phyloP scores from a whole-genome alignment of 495 filamentous ascomycete species.

The Barbatosphaeria neglecta region DNA sequence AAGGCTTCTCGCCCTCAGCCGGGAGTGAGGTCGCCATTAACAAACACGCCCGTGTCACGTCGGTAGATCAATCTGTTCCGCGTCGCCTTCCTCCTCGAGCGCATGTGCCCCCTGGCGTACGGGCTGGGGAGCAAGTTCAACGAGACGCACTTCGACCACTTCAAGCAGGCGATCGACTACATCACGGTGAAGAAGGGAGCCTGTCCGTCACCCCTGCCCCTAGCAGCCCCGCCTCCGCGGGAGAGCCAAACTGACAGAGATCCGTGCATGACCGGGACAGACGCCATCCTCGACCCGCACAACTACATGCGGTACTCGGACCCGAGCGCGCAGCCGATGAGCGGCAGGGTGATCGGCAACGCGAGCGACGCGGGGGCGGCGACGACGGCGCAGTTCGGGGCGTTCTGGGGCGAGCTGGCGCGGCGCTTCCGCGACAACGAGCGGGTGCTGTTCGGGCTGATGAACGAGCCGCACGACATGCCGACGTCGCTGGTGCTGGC shows the following conservation, averaged over 20 bases:
- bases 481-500: slow-evolving; percentile 28
- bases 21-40: not conserved
- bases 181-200: slow-evolving; percentile 38
- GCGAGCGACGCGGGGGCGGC: slow-evolving; percentile 27
- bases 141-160: slow-evolving; percentile 38
- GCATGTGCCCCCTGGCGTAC: slow-evolving; percentile 36
- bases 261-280: not conserved
- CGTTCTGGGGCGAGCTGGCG: slow-evolving; percentile 43
- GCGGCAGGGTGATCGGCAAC: slow-evolving; percentile 39
- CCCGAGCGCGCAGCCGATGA: slow-evolving; percentile 36
- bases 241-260: not conserved
- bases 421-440: slow-evolving; percentile 34
- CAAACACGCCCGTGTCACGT: not conserved
- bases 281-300: slow-evolving; percentile 43
- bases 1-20: not conserved
- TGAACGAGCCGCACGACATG: slow-evolving; percentile 44
- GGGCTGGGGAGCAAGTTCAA: slow-evolving; percentile 41
- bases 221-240: not conserved
- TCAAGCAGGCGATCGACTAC: slow-evolving; percentile 39
- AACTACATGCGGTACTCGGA: slow-evolving; percentile 47
- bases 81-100: slow-evolving; percentile 42
- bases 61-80: slow-evolving; percentile 37
- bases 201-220: slow-evolving; percentile 8
- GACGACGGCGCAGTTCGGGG: slow-evolving; percentile 37
- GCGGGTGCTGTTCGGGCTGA: slow-evolving; percentile 39